These are phyloP conservation scores for Gossypium arboreum DNA, from an alignment of 345 rosid genomes.

Conservation along the genomic window DNA sequence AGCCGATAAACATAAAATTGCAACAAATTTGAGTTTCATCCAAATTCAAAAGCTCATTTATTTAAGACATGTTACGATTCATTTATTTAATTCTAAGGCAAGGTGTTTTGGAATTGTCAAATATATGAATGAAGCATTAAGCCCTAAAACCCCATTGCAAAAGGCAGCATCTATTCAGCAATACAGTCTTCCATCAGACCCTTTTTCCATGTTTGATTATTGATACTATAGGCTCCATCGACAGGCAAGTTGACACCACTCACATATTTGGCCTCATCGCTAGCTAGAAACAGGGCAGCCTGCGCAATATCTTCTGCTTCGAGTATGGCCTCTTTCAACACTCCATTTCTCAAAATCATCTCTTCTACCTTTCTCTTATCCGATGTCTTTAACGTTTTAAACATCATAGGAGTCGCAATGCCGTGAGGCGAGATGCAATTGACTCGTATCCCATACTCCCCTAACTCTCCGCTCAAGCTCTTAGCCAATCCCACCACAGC, in stretches of 20 bases:
- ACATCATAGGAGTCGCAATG: not conserved
- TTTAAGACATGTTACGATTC: too few relatives aligned
- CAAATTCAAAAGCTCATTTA: too few relatives aligned
- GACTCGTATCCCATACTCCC: not conserved
- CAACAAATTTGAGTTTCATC: too few relatives aligned
- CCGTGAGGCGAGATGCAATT: constrained; percentile 9
- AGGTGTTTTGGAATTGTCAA: too few relatives aligned
- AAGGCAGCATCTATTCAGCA: not conserved
- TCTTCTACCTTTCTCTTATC: constrained; percentile 12
- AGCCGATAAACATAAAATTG: too few relatives aligned
- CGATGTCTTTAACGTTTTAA: not conserved
- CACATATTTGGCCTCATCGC: constrained; percentile 49
- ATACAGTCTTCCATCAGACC: not conserved
- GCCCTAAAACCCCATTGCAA: too few relatives aligned
- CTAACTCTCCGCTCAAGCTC: constrained; percentile 1
- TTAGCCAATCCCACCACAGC: not conserved
- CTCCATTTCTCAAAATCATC: constrained; percentile 12
- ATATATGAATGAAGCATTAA: too few relatives aligned
- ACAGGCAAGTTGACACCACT: constrained; percentile 46
- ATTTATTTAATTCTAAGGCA: too few relatives aligned
- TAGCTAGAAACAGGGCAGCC: constrained; percentile 43
- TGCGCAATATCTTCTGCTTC: constrained; percentile 45
- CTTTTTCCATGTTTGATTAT: constrained; percentile 30
- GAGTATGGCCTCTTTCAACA: constrained; percentile 40
- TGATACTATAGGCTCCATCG: constrained; percentile 44